Percentiles rank a stretch among this genome's conserved stretches.
Evolutionary conservation across 228 moss, liverwort and hornwort species (phyloP).

Genomic region (Sphagnum magellanicum): DNA sequence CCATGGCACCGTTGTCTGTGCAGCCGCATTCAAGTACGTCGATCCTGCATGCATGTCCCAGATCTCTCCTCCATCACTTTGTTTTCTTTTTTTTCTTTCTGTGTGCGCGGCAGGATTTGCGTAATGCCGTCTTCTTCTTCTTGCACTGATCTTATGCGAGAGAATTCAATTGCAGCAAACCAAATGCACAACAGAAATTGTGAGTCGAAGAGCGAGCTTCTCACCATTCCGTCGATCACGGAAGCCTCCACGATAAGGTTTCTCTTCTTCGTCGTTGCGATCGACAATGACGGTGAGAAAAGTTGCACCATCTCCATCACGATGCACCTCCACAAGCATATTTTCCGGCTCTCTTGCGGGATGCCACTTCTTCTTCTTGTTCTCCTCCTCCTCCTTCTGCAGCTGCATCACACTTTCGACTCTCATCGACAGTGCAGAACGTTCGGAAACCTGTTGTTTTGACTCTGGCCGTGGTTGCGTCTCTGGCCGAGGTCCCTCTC

Average conservation of each 20-base stretch:
- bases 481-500: no score
- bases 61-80: background rate
- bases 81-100: background rate
- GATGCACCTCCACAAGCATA: slow-evolving; percentile 14
- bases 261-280: slow-evolving; percentile 13
- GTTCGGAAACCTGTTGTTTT: no score
- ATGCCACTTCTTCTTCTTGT: slow-evolving; percentile 2
- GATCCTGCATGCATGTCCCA: slow-evolving; percentile 7
- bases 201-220: background rate
- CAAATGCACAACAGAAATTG: background rate
- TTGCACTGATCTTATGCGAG: background rate
- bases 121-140: background rate
- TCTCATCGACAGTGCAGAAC: no score
- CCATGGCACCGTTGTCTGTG: slow-evolving; percentile 23
- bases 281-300: slow-evolving; percentile 18
- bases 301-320: slow-evolving; percentile 4
- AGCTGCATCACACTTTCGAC: no score
- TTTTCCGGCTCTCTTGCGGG: slow-evolving; percentile 5
- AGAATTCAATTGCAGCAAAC: background rate
- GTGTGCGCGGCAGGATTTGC: background rate
- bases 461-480: no score
- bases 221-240: slow-evolving; percentile 35
- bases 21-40: slow-evolving; percentile 19
- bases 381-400: no score
- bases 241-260: slow-evolving; percentile 42